Evolutionary conservation across 2,329 filamentous ascomycete species (phyloP).

Genomic region (Diaporthe sp.): DNA sequence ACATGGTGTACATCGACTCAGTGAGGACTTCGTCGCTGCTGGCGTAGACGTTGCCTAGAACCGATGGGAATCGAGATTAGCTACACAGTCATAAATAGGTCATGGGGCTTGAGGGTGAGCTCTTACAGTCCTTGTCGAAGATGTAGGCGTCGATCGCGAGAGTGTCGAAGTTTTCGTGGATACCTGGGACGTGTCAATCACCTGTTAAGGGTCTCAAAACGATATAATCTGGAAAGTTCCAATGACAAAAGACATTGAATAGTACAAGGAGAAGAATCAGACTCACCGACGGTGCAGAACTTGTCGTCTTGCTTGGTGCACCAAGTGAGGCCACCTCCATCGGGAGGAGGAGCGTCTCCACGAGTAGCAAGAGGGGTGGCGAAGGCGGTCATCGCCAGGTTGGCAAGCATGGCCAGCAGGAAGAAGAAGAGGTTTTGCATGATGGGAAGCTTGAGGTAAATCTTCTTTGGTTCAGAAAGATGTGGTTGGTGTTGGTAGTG

Average conservation of each 20-base stretch:
- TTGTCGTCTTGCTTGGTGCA: not conserved
- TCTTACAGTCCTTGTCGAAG: conserved; percentile 30
- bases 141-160: conserved; percentile 10
- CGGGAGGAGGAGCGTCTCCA: not conserved
- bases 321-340: conserved; percentile 11
- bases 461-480: not conserved
- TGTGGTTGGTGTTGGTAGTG: not conserved
- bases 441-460: not conserved
- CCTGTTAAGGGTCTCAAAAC: too few relatives aligned
- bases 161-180: conserved; percentile 27
- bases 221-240: too few relatives aligned
- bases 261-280: too few relatives aligned
- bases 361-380: not conserved
- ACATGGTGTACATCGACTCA: conserved; percentile 47
- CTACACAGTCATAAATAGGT: not conserved
- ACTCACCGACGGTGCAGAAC: conserved; percentile 3
- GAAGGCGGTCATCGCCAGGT: not conserved
- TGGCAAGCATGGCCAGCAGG: not conserved
- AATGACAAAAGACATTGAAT: too few relatives aligned
- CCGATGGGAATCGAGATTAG: not conserved
- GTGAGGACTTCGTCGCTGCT: conserved; percentile 52
- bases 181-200: not conserved
- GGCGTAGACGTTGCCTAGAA: conserved; percentile 10
- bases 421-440: conserved; percentile 9
- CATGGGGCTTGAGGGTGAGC: not conserved